phyloP scores from a whole-genome alignment of 139 green algal species.

The Chlorella sp. region DNA sequence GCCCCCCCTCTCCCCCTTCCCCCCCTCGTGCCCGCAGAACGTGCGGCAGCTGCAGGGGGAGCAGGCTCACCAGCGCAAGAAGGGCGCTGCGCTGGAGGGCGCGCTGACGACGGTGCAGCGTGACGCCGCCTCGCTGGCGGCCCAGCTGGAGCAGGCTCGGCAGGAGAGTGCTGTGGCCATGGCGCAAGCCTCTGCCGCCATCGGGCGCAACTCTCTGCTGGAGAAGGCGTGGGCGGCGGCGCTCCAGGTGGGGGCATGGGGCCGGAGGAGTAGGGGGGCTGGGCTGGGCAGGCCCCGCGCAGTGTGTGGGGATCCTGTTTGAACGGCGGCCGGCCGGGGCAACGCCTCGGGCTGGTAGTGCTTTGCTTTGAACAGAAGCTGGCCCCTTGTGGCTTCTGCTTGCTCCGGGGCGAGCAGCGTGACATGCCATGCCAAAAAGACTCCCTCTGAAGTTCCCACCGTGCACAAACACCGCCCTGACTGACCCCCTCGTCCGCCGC shows the following conservation, averaged over 20 bases:
- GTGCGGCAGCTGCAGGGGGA: slow-evolving; percentile 1
- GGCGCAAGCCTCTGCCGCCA: slow-evolving; percentile 7
- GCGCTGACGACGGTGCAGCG: background rate
- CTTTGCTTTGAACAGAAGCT: too few relatives aligned
- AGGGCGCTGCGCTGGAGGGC: background rate
- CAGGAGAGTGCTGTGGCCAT: background rate
- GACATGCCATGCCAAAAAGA: too few relatives aligned
- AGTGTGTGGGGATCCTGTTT: background rate
- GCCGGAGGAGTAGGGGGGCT: background rate
- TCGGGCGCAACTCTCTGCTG: slow-evolving; percentile 11
- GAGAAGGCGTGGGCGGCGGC: slow-evolving; percentile 14
- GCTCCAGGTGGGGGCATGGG: slow-evolving; percentile 9
- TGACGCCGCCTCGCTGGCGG: background rate
- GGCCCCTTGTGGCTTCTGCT: too few relatives aligned
- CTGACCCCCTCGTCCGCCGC: too few relatives aligned
- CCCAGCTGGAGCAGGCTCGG: slow-evolving; percentile 15
- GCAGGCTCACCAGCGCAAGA: background rate
- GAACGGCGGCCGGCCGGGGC: too few relatives aligned
- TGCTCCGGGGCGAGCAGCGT: too few relatives aligned
- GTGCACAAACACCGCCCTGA: too few relatives aligned
- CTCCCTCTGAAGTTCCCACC: too few relatives aligned
- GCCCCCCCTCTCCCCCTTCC: too few relatives aligned
- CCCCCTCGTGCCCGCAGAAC: background rate
- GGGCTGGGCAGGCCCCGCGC: background rate
- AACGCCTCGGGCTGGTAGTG: too few relatives aligned